Conservation (phyloP, 305 asterid species). For the Lippia alba region DNA sequence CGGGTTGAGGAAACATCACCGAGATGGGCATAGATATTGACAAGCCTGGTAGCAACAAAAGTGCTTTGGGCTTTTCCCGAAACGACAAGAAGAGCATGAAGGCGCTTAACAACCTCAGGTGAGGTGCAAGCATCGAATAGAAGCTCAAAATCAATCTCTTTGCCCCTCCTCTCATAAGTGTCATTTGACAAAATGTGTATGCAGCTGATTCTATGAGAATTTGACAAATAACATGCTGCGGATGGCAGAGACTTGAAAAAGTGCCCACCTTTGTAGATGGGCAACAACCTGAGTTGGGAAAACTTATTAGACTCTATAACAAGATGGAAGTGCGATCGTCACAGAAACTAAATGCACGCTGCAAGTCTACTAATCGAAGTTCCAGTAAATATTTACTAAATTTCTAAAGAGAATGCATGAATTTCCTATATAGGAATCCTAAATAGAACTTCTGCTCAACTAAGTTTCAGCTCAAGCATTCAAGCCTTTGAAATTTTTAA, state of each 20-base stretch:
- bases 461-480: not conserved
- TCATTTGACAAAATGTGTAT: conserved; percentile 34
- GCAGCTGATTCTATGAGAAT: conserved; percentile 41
- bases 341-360: conserved; percentile 9
- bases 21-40: conserved; percentile 63
- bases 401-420: not conserved
- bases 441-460: not conserved
- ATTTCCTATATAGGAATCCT: not conserved
- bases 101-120: conserved; percentile 46
- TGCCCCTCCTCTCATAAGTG: conserved; percentile 27
- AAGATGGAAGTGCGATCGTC: not conserved
- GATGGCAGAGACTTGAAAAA: conserved; percentile 30
- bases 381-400: not conserved
- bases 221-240: conserved; percentile 30
- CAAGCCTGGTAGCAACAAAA: conserved; percentile 59
- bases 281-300: conserved; percentile 44
- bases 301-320: not conserved
- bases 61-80: conserved; percentile 61
- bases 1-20: conserved; percentile 62
- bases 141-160: conserved; percentile 55
- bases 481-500: not conserved
- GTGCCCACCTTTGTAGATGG: conserved; percentile 49
- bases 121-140: conserved; percentile 60
- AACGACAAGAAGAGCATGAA: conserved; percentile 72
- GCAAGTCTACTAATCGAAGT: not conserved